Evolutionary conservation across 768 basidiomycete species (phyloP).

Genomic region (Mycena haematopus): DNA sequence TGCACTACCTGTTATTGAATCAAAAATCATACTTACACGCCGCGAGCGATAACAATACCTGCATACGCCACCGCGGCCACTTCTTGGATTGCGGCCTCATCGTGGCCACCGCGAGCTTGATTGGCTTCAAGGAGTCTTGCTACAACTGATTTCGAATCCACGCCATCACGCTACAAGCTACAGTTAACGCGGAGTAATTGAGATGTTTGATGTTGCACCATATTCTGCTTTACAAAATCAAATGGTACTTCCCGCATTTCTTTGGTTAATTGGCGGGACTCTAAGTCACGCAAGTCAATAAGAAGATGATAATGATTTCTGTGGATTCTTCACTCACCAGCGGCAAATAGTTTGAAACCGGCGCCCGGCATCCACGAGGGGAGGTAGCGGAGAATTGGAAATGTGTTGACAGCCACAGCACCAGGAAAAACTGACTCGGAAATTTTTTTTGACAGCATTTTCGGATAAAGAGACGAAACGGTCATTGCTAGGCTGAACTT

Average conservation of each 20-base stretch:
- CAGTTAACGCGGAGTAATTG: not conserved
- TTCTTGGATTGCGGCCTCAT: constrained; percentile 35
- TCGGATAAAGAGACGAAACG: constrained; percentile 34
- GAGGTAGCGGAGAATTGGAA: constrained; percentile 41
- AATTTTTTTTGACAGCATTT: constrained; percentile 20
- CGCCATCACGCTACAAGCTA: constrained; percentile 6
- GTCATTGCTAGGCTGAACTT: constrained; percentile 35
- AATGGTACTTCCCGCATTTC: constrained; percentile 21
- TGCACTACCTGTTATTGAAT: constrained; percentile 28
- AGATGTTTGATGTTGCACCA: constrained; percentile 3
- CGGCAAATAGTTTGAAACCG: constrained; percentile 7
- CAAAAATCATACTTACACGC: constrained; percentile 11
- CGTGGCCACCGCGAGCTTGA: constrained; percentile 7
- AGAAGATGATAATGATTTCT: not conserved
- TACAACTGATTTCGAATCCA: constrained; percentile 18
- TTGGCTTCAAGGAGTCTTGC: constrained; percentile 18
- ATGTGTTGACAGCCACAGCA: constrained; percentile 34
- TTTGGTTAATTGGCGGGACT: constrained; percentile 8
- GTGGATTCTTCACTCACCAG: not conserved
- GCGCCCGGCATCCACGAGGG: constrained; percentile 40
- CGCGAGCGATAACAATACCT: constrained; percentile 28
- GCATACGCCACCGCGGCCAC: constrained; percentile 39
- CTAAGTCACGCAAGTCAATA: not conserved
- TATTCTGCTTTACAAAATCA: constrained; percentile 19
- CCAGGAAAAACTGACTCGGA: constrained; percentile 32